Conservation (phyloP, 1,139 yeast genomes). For the Scheffersomyces cryptocercus region DNA sequence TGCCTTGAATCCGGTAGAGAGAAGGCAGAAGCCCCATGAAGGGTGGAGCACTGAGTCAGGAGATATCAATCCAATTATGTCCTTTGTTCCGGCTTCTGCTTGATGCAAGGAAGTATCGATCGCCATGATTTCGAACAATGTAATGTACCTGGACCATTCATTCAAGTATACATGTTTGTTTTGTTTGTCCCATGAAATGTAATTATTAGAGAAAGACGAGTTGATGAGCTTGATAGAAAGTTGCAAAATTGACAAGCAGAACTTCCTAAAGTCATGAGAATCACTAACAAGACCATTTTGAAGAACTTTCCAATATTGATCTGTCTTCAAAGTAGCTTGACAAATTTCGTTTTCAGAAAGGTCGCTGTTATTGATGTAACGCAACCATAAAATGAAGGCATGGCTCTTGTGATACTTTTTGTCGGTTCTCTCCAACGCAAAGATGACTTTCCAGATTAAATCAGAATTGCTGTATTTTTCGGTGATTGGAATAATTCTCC, state of each 20-base stretch:
- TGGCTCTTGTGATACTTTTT: slow-evolving; percentile 37
- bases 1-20: slow-evolving; percentile 76
- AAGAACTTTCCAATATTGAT: slow-evolving; percentile 58
- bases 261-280: slow-evolving; percentile 72
- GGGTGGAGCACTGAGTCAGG: slow-evolving; percentile 56
- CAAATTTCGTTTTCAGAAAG: slow-evolving; percentile 23
- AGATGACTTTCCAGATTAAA: slow-evolving; percentile 49
- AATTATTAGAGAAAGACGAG: slow-evolving; percentile 36
- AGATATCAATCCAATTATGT: slow-evolving; percentile 58
- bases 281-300: slow-evolving; percentile 58
- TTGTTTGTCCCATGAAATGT: slow-evolving; percentile 49
- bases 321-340: slow-evolving; percentile 30
- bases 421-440: slow-evolving; percentile 28
- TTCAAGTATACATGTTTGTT: slow-evolving; percentile 33
- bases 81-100: slow-evolving; percentile 74
- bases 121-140: slow-evolving; percentile 78
- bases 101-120: slow-evolving; percentile 87
- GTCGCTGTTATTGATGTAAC: slow-evolving; percentile 38
- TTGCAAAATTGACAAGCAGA: slow-evolving; percentile 67
- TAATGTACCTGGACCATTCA: slow-evolving; percentile 73
- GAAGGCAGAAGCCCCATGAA: slow-evolving; percentile 70
- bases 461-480: slow-evolving; percentile 18
- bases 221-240: slow-evolving; percentile 54
- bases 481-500: slow-evolving; percentile 45
- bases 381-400: slow-evolving; percentile 56